A percentile compares a stretch with the other conserved stretches of the same genome.
These are phyloP conservation scores for Eucommia ulmoides DNA, from an alignment of 257 asterid species.

Conservation along the genomic window DNA sequence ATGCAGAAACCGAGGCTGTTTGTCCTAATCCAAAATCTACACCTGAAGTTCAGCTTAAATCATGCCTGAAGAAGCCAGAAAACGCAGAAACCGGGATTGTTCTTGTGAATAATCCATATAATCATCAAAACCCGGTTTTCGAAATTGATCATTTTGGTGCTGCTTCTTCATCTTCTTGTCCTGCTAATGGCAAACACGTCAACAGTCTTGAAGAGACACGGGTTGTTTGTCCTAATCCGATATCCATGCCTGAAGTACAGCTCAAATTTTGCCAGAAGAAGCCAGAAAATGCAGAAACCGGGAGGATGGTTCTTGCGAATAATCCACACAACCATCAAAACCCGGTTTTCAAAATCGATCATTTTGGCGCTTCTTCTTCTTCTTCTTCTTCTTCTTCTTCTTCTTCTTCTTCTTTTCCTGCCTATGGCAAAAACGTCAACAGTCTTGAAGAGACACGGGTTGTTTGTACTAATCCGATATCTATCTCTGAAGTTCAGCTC, in stretches of 20 bases:
- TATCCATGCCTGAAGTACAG: constrained; percentile 12
- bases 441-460: too few species aligned
- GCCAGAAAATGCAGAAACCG: too few species aligned
- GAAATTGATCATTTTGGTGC: constrained; percentile 23
- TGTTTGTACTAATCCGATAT: constrained; percentile 7
- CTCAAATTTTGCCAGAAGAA: neutral
- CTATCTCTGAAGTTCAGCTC: constrained; percentile 8
- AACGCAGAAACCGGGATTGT: constrained; percentile 41
- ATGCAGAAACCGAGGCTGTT: too few species aligned
- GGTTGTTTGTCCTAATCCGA: too few species aligned
- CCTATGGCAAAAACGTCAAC: too few species aligned
- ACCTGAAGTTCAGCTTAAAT: constrained; percentile 41
- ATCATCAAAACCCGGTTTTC: constrained; percentile 19
- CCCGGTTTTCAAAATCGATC: constrained; percentile 18
- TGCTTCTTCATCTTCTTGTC: constrained; percentile 20
- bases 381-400: too few species aligned
- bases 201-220: too few species aligned
- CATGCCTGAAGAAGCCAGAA: constrained; percentile 55
- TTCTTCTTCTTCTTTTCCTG: constrained; percentile 15
- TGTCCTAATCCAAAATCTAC: constrained; percentile 7
- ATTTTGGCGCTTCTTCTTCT: constrained; percentile 22
- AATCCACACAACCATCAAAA: constrained; percentile 39
- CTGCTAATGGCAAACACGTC: too few species aligned
- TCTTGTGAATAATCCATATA: constrained; percentile 68
- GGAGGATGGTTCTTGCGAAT: constrained; percentile 57